These are phyloP conservation scores for Penicillium nordicum DNA, from an alignment of 2,329 filamentous ascomycete genomes.

Conservation along the genomic window DNA sequence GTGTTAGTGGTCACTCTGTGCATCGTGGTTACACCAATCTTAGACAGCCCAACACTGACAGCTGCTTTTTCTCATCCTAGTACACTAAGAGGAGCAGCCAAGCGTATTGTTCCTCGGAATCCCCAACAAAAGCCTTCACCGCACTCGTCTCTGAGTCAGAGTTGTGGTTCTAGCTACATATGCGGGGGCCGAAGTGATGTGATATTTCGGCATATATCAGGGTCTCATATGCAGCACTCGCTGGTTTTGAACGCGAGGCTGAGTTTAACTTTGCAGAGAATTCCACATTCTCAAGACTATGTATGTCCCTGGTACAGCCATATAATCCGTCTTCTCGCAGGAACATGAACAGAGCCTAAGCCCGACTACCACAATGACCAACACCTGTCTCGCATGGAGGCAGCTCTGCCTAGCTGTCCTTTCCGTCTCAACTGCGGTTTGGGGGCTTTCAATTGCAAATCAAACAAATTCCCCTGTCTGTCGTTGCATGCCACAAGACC, in stretches of 20 bases:
- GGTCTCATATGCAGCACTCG: neutral
- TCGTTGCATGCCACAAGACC: conserved; percentile 11
- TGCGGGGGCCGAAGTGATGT: neutral
- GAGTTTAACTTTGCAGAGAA: neutral
- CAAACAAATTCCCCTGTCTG: neutral
- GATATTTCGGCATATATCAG: neutral
- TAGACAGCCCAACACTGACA: neutral
- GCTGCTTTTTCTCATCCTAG: neutral
- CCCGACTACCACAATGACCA: neutral
- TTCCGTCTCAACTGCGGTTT: no score
- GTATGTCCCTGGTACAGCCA: neutral
- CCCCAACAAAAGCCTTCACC: neutral
- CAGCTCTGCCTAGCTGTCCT: neutral
- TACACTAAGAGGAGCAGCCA: neutral
- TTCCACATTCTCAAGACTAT: neutral
- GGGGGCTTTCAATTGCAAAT: neutral
- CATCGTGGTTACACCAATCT: neutral
- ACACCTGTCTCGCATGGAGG: neutral
- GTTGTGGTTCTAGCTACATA: neutral
- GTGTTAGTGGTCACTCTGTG: neutral
- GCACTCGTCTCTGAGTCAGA: neutral
- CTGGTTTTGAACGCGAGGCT: neutral
- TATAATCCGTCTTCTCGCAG: neutral
- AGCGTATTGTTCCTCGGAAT: neutral
- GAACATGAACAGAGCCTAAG: neutral